These are phyloP conservation scores for Herpetomonas samuelpessoai DNA, from an alignment of 208 protist species.

Conservation along the genomic window DNA sequence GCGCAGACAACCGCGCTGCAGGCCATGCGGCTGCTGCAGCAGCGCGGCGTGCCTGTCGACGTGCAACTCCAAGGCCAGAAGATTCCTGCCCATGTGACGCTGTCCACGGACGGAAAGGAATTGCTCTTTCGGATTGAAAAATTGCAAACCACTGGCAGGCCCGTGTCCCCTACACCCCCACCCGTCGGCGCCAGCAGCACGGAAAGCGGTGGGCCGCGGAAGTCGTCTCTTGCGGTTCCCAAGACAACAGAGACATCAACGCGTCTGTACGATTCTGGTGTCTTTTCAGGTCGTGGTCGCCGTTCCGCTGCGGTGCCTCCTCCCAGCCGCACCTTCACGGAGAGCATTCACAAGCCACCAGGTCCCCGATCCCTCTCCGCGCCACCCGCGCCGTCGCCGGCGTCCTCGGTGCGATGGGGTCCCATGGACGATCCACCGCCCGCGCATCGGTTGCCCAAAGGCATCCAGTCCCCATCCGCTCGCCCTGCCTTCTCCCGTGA, in stretches of 20 bases:
- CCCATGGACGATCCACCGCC: too few relatives aligned
- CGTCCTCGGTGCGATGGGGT: too few relatives aligned
- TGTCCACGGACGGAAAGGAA: constrained; percentile 39
- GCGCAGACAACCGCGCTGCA: constrained; percentile 8
- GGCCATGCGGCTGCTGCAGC: constrained; percentile 15
- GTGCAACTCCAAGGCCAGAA: constrained; percentile 21
- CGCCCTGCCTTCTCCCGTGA: too few relatives aligned
- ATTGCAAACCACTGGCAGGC: neutral
- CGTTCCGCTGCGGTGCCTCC: neutral
- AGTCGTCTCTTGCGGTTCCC: too few relatives aligned
- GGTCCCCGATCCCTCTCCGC: too few relatives aligned
- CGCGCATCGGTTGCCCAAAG: too few relatives aligned
- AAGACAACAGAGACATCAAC: too few relatives aligned
- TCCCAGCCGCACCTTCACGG: neutral
- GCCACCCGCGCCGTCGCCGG: too few relatives aligned
- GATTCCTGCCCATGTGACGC: constrained; percentile 26
- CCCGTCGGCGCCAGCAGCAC: neutral
- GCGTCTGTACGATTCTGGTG: neutral
- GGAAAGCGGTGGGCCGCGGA: neutral
- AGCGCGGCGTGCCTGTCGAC: constrained; percentile 22
- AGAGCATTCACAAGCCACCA: too few relatives aligned
- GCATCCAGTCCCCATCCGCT: too few relatives aligned
- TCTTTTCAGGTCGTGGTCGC: too few relatives aligned
- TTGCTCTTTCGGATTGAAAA: constrained; percentile 41
- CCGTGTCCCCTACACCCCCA: neutral